Base-by-base conservation (phyloP, 257 asterid species). In the Mitragyna speciosa region DNA sequence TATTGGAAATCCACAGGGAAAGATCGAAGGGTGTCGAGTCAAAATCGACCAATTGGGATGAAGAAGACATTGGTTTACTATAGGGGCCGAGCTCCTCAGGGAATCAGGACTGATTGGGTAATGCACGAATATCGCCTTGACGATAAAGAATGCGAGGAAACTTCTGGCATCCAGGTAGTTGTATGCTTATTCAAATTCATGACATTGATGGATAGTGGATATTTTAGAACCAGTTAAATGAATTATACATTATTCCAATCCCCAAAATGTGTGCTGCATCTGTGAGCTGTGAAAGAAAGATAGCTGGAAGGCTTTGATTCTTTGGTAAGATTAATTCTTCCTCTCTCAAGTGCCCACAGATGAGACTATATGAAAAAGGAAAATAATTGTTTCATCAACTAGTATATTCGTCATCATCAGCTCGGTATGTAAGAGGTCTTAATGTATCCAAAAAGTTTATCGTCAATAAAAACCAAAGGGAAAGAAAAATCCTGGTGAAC, bases 1-100 rank as follows among this genome's bases (percentile, higher is more conserved):
- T 95, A 95, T 72, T 95, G 98, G 98, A 95, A 95, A 51, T 95
- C 98, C 11, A 95, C 98, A 0, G 98, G 98, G 66, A 95, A 95
- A 75, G 98, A 95, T 64, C 67, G 98, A 86, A 87, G 93, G 77
- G 98, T 95, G 39, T 80, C 73, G 1, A 87, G 92, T 80, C 97
- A 93, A 78, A 89, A 88, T 78, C 88, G 97, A 77, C 88, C 94
- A 2, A 90, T 95, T 9, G 98, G 98, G 20, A 95, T 95, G 98
- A 95, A 95, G 93, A 95, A 95, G 78, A 95, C 98, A 10, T 75
- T 95, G 84, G 98, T 95, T 28, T 95, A 95, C 80, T 95, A 95
- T 61, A 83, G 91, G 24, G 98, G 98, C 15, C 83, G 98, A 77
- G 98, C 98, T n/a, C 98, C 98, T 22, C 98, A 93, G 76, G 98